Evolutionary conservation across 331 rosid species (phyloP).

Genomic region (Quercus tomentella): DNA sequence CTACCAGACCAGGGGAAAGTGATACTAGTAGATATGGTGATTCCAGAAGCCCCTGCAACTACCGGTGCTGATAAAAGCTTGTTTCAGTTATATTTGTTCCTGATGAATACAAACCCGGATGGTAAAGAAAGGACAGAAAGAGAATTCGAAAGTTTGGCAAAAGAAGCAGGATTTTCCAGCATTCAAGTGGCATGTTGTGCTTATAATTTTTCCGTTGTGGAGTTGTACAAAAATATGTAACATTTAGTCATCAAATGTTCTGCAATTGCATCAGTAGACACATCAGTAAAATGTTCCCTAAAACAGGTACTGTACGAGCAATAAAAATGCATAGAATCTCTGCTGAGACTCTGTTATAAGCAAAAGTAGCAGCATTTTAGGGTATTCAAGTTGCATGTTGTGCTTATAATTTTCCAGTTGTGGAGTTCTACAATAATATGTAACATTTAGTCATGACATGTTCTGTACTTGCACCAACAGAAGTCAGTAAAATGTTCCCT

Average conservation of each 20-base stretch:
- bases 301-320: background rate
- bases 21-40: conserved; percentile 20
- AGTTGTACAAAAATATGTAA: conserved; percentile 3
- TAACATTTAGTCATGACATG: background rate
- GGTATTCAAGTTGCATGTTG: background rate
- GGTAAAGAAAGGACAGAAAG: conserved; percentile 13
- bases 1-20: conserved; percentile 21
- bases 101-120: conserved; percentile 1
- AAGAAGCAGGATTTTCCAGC: conserved; percentile 20
- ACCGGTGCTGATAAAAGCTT: conserved; percentile 16
- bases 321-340: background rate
- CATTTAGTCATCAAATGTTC: background rate
- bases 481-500: background rate
- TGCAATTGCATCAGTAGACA: background rate
- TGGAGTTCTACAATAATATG: conserved; percentile 10
- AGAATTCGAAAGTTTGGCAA: conserved; percentile 12
- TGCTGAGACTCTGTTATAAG: background rate
- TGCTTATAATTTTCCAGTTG: conserved; percentile 9
- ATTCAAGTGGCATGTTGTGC: conserved; percentile 7
- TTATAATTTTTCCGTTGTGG: conserved; percentile 14
- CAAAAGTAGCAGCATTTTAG: conserved; percentile 21
- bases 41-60: conserved; percentile 10
- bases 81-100: conserved; percentile 16
- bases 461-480: background rate
- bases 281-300: background rate